Conservation (phyloP, 768 basidiomycete genomes). For the Xanthoconium stramineum region DNA sequence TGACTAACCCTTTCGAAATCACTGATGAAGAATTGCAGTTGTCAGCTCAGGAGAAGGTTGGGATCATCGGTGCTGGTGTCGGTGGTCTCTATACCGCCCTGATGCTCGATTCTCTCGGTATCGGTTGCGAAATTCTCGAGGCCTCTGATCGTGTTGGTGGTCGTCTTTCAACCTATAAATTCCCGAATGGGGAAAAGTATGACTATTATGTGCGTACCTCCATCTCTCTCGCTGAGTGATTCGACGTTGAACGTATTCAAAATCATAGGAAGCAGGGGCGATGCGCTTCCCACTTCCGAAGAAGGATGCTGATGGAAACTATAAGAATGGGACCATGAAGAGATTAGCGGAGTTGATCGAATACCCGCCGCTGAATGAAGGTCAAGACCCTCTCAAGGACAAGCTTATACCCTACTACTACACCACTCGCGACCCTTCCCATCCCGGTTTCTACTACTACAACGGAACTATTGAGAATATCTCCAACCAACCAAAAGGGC, state of each 20-base stretch:
- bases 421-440: slow-evolving; percentile 6
- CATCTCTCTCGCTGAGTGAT: no score
- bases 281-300: no score
- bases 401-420: slow-evolving; percentile 22
- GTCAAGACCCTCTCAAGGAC: slow-evolving; percentile 9
- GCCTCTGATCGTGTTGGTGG: no score
- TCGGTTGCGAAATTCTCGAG: no score
- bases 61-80: slow-evolving; percentile 1
- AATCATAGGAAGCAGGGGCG: no score
- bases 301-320: background rate
- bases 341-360: slow-evolving; percentile 30
- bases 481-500: slow-evolving; percentile 5
- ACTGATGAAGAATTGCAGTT: background rate
- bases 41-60: slow-evolving; percentile 9
- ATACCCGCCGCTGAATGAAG: slow-evolving; percentile 11
- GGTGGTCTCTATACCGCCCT: background rate
- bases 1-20: background rate
- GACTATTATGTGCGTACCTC: no score
- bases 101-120: background rate
- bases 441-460: slow-evolving; percentile 4
- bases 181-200: no score
- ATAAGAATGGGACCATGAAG: slow-evolving; percentile 27
- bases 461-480: slow-evolving; percentile 1
- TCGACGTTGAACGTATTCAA: no score
- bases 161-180: no score